Percentiles rank a stretch among this genome's conserved stretches.
These are phyloP conservation scores for Exsudoporus frostii DNA, from an alignment of 768 basidiomycete species.

Conservation along the genomic window DNA sequence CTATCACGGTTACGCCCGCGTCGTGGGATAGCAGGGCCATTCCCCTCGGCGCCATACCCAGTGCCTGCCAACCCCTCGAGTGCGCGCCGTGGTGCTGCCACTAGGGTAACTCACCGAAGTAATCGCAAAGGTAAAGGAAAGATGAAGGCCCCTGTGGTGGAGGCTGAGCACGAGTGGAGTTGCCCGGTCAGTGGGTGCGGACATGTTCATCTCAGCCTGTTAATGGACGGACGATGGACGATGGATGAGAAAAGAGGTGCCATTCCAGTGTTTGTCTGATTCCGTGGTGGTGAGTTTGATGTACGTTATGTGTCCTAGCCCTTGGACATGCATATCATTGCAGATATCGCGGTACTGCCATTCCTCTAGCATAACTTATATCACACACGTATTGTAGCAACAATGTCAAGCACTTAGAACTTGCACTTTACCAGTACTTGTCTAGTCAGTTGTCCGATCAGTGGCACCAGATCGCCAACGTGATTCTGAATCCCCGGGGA, in stretches of 20 bases:
- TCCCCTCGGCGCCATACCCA: constrained; percentile 1
- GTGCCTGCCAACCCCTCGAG: constrained; percentile 2
- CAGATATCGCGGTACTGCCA: background rate
- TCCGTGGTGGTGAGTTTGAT: constrained; percentile 2
- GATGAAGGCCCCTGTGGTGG: constrained; percentile 34
- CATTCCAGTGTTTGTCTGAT: constrained; percentile 40
- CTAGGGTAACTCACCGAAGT: constrained; percentile 6
- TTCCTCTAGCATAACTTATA: constrained; percentile 13
- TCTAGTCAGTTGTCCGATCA: too few relatives aligned
- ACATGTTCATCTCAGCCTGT: constrained; percentile 52
- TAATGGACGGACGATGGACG: constrained; percentile 57
- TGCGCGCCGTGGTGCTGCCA: constrained; percentile 6
- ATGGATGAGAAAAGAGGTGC: constrained; percentile 48
- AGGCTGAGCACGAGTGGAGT: constrained; percentile 54
- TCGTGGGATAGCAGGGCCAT: constrained; percentile 16
- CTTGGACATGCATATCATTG: constrained; percentile 2
- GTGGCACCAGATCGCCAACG: too few relatives aligned
- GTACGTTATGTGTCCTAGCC: constrained; percentile 13
- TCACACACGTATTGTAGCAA: constrained; percentile 16
- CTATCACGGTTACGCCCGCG: constrained; percentile 59
- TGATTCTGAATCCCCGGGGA: constrained; percentile 8
- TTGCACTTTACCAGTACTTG: background rate
- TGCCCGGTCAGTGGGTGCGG: constrained; percentile 65
- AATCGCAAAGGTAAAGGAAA: constrained; percentile 36
- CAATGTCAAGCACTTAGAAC: background rate